Base-by-base conservation (phyloP, 176 grass and related monocot species). In the Carex cristatella region DNA sequence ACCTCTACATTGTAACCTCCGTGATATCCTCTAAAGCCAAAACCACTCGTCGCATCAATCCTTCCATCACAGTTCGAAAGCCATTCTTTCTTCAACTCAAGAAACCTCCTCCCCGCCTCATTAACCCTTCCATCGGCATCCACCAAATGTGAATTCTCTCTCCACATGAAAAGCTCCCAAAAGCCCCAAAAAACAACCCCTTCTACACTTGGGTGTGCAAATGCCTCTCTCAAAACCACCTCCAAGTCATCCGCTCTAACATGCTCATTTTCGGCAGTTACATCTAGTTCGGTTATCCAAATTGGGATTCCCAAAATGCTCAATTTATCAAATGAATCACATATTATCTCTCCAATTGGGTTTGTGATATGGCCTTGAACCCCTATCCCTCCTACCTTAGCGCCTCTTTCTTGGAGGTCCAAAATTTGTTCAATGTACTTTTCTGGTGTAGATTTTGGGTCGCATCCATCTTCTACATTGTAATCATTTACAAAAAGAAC, bases 401-500 rank as follows among this genome's bases (percentile, higher is more conserved):
- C 96, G 63, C 93, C 96, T 63, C 69, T 84, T 55, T 98, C 91
- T 75, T 98, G 93, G 63, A 98, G 88, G 87, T 95, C 93, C 5
- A 92, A 87, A 6, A 98, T 89, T 60, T 98, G 96, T 65, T 95
- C 87, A n/a, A 98, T 28, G 5, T 86, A 95, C 66, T 86, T 98
- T 57, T 92, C 91, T 27, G 93, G 96, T 12, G 91, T 92, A 7
- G 96, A 95, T 86, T 98, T 98, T 7, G 90, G 79, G 53, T 98
- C 96, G 2, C 93, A 98, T n/a, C 93, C 81, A 70, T 98, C 96
- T 90, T 95, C 96, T 4, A 98, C 93, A 32, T 98, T 95, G 65
- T 98, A 98, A 57, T 98, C 96, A 18, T 98, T 98, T 61, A 98
- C 96, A 88, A 94, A 98, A 42, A 98, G 90, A 69, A 95, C 83